Evolutionary conservation across 2,329 filamentous ascomycete species (phyloP).

Genomic region (Beauveria brongniartii): DNA sequence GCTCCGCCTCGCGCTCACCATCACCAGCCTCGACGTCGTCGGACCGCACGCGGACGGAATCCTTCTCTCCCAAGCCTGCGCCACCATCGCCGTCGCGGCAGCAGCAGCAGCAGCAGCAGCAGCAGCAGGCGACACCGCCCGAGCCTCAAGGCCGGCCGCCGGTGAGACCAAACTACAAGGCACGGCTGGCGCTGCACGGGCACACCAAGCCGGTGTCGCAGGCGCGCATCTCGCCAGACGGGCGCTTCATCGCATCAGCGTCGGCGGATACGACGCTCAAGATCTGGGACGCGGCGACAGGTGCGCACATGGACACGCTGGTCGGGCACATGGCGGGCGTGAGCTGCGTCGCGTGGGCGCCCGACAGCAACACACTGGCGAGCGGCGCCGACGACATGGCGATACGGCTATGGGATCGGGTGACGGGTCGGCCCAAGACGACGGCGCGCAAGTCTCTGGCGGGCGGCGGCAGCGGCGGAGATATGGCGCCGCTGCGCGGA

Average conservation of each 20-base stretch:
- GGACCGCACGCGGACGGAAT: conserved; percentile 23
- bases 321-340: conserved; percentile 91
- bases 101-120: conserved; percentile 14
- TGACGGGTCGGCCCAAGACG: conserved; percentile 48
- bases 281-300: conserved; percentile 77
- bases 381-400: conserved; percentile 94
- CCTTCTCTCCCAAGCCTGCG: conserved; percentile 16
- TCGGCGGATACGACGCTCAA: conserved; percentile 88
- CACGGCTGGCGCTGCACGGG: conserved; percentile 63
- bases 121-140: conserved; percentile 24
- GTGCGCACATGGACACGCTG: conserved; percentile 75
- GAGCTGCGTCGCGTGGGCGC: conserved; percentile 88
- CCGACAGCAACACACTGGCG: conserved; percentile 78
- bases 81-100: not conserved
- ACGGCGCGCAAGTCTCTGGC: conserved; percentile 35
- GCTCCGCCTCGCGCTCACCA: conserved; percentile 23
- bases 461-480: conserved; percentile 36
- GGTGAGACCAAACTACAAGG: conserved; percentile 56
- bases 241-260: conserved; percentile 79
- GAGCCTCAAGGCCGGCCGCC: conserved; percentile 31
- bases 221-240: conserved; percentile 86
- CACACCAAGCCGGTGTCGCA: conserved; percentile 74
- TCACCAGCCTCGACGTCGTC: conserved; percentile 25
- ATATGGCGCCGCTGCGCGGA: conserved; percentile 58
- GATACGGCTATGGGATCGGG: conserved; percentile 82